A percentile compares a stretch with the other conserved stretches of the same genome.
These are phyloP conservation scores for Fusarium nematophilum DNA, from an alignment of 2,329 filamentous ascomycete species.

Conservation along the genomic window DNA sequence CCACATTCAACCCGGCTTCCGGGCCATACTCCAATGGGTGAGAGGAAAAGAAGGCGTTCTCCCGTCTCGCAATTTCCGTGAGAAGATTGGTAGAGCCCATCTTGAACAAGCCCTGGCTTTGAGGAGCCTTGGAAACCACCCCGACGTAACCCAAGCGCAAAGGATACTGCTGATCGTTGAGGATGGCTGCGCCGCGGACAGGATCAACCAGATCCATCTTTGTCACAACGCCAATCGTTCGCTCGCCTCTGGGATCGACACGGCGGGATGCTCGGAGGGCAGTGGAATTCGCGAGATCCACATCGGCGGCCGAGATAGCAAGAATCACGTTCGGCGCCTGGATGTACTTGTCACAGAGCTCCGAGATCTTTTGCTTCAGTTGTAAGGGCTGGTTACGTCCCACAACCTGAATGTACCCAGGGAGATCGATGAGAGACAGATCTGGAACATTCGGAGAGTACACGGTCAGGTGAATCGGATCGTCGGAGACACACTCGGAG, in stretches of 20 bases:
- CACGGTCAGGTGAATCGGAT: slow-evolving; percentile 95
- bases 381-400: slow-evolving; percentile 90
- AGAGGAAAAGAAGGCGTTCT: slow-evolving; percentile 85
- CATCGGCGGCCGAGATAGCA: slow-evolving; percentile 96
- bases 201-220: slow-evolving; percentile 99
- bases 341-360: slow-evolving; percentile 98
- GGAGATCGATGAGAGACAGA: slow-evolving; percentile 93
- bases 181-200: slow-evolving; percentile 78
- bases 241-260: slow-evolving; percentile 92
- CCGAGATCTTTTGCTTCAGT: slow-evolving; percentile 94
- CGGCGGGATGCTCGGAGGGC: slow-evolving; percentile 88
- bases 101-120: slow-evolving; percentile 79
- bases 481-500: slow-evolving; percentile 91
- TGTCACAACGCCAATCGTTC: slow-evolving; percentile 98
- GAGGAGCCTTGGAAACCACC: slow-evolving; percentile 86
- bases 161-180: slow-evolving; percentile 92
- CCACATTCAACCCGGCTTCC: slow-evolving; percentile 78
- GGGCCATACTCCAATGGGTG: slow-evolving; percentile 85
- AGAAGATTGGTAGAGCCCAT: slow-evolving; percentile 84
- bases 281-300: slow-evolving; percentile 96
- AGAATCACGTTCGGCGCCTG: slow-evolving; percentile 95
- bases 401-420: slow-evolving; percentile 96
- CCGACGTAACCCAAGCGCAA: slow-evolving; percentile 96
- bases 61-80: slow-evolving; percentile 85
- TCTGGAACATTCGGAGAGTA: slow-evolving; percentile 97